phyloP scores from a whole-genome alignment of 352 stramenopile genomes.

The Globisporangium radiosum region DNA sequence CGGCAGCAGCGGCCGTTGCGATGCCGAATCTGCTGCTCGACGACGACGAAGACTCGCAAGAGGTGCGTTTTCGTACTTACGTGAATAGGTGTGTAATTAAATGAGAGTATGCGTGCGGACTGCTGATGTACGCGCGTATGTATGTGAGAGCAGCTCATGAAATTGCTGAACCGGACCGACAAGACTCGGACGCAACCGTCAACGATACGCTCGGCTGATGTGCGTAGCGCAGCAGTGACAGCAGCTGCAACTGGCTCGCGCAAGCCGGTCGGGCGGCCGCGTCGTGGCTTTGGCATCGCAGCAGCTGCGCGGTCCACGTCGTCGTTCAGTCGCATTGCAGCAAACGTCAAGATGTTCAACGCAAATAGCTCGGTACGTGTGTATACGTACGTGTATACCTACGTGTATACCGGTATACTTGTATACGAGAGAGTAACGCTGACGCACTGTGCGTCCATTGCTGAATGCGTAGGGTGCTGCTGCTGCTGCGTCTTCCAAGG shows the following conservation, averaged over 20 bases:
- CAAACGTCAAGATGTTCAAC: slow-evolving; percentile 71
- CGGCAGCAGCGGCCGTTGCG: neutral
- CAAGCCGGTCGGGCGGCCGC: slow-evolving; percentile 14
- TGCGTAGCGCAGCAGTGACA: neutral
- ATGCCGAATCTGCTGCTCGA: slow-evolving; percentile 61
- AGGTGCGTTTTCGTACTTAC: slow-evolving; percentile 24
- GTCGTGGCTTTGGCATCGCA: slow-evolving; percentile 42
- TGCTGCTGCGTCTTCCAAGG: slow-evolving; percentile 30
- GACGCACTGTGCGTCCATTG: neutral
- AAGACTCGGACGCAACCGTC: neutral
- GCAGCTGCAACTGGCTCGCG: slow-evolving; percentile 1
- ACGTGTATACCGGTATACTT: no score
- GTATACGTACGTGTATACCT: neutral
- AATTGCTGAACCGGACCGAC: slow-evolving; percentile 56
- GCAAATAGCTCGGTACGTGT: slow-evolving; percentile 50
- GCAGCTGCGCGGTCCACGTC: slow-evolving; percentile 35
- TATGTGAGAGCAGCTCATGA: slow-evolving; percentile 30
- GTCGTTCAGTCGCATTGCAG: slow-evolving; percentile 61
- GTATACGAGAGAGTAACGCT: neutral
- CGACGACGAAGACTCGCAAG: slow-evolving; percentile 76
- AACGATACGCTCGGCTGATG: no score
- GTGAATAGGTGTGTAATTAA: neutral
- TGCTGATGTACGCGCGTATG: neutral
- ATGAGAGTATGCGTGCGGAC: no score
- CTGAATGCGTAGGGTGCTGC: no score